phyloP scores from a whole-genome alignment of 768 basidiomycete genomes.

The Tylopilus felleus region DNA sequence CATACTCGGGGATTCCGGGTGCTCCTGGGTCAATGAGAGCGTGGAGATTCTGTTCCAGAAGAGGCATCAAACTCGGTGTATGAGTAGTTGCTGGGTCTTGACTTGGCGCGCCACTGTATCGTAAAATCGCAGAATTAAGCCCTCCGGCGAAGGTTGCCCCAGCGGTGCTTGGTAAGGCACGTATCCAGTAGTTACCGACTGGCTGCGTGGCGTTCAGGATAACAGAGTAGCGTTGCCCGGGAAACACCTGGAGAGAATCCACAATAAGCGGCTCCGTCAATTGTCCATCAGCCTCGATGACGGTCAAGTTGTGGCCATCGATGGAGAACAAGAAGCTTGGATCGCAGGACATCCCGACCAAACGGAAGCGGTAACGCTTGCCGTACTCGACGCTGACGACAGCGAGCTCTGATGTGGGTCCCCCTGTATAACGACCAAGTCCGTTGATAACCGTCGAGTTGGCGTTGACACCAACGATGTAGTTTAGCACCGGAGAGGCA shows the following conservation, averaged over 20 bases:
- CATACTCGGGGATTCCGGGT: background rate
- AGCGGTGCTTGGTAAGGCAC: background rate
- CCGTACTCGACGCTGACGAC: background rate
- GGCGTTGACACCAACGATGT: constrained; percentile 15
- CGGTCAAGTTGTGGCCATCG: background rate
- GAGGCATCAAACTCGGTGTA: background rate
- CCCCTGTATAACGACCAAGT: background rate
- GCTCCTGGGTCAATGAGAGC: background rate
- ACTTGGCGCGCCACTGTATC: background rate
- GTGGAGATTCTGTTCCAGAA: background rate
- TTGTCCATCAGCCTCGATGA: background rate
- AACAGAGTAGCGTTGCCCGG: background rate
- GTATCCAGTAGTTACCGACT: background rate
- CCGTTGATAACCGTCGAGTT: constrained; percentile 13
- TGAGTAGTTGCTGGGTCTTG: background rate
- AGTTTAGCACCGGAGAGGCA: constrained; percentile 4
- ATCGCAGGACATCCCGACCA: background rate
- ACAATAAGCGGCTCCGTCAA: background rate
- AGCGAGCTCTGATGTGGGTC: background rate
- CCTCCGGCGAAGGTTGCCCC: background rate
- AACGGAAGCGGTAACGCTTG: background rate
- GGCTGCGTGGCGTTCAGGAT: background rate
- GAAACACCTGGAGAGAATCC: background rate
- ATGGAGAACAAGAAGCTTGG: background rate
- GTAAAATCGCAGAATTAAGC: background rate